Evolutionary conservation across 345 rosid species (phyloP), one percentile per base, ranked within the genome.

Genomic region (Excoecaria cochinchinensis): DNA sequence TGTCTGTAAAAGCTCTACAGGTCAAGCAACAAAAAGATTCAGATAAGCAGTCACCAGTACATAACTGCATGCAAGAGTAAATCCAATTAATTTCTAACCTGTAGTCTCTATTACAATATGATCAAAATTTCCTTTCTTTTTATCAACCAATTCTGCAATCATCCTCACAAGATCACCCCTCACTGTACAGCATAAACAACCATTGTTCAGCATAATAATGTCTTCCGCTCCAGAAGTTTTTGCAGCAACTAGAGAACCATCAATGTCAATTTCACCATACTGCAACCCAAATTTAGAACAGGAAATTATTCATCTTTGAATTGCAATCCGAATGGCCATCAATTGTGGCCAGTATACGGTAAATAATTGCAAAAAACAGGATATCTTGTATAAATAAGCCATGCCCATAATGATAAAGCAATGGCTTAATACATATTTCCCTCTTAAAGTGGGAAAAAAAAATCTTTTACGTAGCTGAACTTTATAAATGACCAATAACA

Each of bases 161-260:
- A 95, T 89, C 85, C 98, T 91, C 69, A 95, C 98, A 71, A 95
- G 97, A 85, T 95, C 99, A 50, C 98, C 99, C 77, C 98, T 87
- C 50, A 95, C 98, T 0, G 99, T 95, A 85, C 99, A 95, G 77
- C 99, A 95, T 31, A 95, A 85, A 76, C 99, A 95, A 60, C 99
- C 99, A 81, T 95, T 93, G 80, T 93, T 95, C 81, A 95, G 92
- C 97, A 93, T 91, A 52, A 95, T 67, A 40, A 95, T 93, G 79
- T 93, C 97, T 84, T 91, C 98, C 12, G 93, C 90, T 72, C 97
- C 98, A 50, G 91, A 69, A 76, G 94, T 79, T 84, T 91, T 92
- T 19, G 99, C 85, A 85, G 99, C 97, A 59, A 93, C 99, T 36
- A 93, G 88, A 73, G 98, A 93, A 19, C 97, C 98, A 76, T 95